Base-by-base conservation (phyloP, 2,329 filamentous ascomycete species). In the Myriosclerotinia curreyana region DNA sequence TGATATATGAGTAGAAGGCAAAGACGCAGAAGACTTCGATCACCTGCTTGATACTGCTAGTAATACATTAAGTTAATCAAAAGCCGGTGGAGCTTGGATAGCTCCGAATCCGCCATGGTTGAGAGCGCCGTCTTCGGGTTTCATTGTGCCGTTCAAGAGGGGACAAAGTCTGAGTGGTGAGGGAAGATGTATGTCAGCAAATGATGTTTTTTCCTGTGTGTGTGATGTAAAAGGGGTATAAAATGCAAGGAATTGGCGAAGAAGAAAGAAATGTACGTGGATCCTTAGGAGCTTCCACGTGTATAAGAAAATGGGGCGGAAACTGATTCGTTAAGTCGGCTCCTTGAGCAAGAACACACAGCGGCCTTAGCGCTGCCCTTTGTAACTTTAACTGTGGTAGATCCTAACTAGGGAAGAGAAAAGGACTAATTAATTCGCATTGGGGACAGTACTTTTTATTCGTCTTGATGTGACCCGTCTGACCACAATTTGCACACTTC, bases 401-500 rank as follows among this genome's bases (percentile, higher is more conserved):
- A 42, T 36, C 52, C 44, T 59, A 59, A n/a, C 20, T 17, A 61
- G 25, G 25, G 40, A 64, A 64, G 44, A 59, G 48, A 58, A 55
- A 64, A 20, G 34, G 36, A n/a, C 46, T 61, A 60, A 51, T 38
- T 49, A 54, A 44, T 63, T 65, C 61, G 64, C 60, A 65, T 59
- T 59, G 60, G 61, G 61, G 25, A 17, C 68, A 72, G 67, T 85
- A 95, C 92, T 97, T 98, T 80, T 97, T 96, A 81, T 98, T 98
- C 55, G 94, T 98, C 79, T 97, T 97, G 81, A 99, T 99, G 74
- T 99, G 95, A 40, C 95, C 95, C 62, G 96, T 90, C 76, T 95
- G 90, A 59, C 95, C 95, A 78, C 95, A 99, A 77, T 97, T 98
- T 70, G 95, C 95, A 79, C 95, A 99, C 80, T 98, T 98, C 72